A percentile compares a stretch with the other conserved stretches of the same genome.
phyloP scores from a whole-genome alignment of 148 eudicot genomes.

The Dysphania ambrosioides region DNA sequence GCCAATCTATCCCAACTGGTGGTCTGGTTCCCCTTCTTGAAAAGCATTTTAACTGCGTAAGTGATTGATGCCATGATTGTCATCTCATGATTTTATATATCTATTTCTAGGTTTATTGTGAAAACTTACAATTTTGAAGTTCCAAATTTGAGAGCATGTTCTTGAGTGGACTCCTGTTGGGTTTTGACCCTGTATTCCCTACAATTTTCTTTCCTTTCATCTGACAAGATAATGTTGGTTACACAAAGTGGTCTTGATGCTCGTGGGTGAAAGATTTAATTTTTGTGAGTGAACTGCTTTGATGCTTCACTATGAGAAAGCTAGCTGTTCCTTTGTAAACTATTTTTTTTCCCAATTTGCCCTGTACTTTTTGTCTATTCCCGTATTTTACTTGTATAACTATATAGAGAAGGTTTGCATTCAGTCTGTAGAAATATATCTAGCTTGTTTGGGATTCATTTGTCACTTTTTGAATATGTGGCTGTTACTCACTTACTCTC shows the following conservation, averaged over 20 bases:
- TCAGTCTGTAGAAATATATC: neutral
- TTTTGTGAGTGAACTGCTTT: neutral
- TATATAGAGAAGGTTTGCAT: neutral
- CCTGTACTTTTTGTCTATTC: neutral
- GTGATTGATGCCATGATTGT: constrained; percentile 25
- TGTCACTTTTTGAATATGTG: neutral
- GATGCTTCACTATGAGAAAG: neutral
- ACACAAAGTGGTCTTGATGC: neutral
- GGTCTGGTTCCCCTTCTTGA: constrained; percentile 55
- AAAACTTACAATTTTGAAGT: neutral
- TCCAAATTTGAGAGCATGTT: too few relatives aligned
- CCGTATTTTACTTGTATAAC: neutral
- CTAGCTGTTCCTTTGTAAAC: neutral
- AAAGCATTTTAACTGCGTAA: constrained; percentile 43
- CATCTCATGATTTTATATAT: neutral
- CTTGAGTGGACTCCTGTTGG: too few relatives aligned
- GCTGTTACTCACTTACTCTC: too few relatives aligned
- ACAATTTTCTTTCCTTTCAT: too few relatives aligned
- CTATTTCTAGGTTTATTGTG: neutral
- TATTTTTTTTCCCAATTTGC: neutral
- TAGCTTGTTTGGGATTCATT: neutral
- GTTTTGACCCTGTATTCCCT: too few relatives aligned
- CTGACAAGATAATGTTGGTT: too few relatives aligned
- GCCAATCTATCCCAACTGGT: constrained; percentile 63
- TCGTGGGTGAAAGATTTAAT: neutral